Evolutionary conservation across 345 rosid genomes (phyloP).

Genomic region (Pistacia atlantica): DNA sequence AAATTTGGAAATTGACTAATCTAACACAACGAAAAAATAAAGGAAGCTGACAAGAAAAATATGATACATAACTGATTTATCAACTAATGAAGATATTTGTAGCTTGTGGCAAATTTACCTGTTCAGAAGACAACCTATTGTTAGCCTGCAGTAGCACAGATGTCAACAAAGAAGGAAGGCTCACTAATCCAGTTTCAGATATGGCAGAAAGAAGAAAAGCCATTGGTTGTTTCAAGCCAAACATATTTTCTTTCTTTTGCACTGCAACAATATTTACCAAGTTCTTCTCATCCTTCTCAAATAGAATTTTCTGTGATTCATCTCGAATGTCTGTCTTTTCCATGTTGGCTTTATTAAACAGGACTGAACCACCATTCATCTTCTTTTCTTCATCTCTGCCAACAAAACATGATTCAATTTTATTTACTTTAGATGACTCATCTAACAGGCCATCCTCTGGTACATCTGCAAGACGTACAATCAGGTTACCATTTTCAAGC

Average conservation of each 20-base stretch:
- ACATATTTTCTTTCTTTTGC: constrained; percentile 26
- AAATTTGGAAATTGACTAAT: neutral
- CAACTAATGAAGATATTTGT: neutral
- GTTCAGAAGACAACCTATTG: constrained; percentile 63
- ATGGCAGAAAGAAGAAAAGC: constrained; percentile 62
- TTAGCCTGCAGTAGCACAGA: constrained; percentile 76
- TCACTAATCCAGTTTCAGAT: constrained; percentile 73
- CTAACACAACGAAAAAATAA: neutral
- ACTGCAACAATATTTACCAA: constrained; percentile 23
- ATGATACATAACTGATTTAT: neutral
- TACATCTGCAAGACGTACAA: constrained; percentile 27
- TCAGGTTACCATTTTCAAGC: constrained; percentile 28
- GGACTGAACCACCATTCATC: constrained; percentile 19
- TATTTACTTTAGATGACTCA: constrained; percentile 27
- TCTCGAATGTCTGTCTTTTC: constrained; percentile 18
- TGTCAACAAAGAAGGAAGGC: constrained; percentile 79
- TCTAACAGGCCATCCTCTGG: constrained; percentile 38
- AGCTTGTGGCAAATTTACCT: constrained; percentile 39
- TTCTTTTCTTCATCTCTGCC: constrained; percentile 34
- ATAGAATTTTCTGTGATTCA: constrained; percentile 29
- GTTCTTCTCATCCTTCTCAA: constrained; percentile 40
- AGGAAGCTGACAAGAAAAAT: neutral
- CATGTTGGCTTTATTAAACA: constrained; percentile 22
- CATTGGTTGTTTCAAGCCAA: constrained; percentile 44
- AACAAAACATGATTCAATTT: constrained; percentile 21